A percentile compares a stretch with the other conserved stretches of the same genome.
These are phyloP conservation scores for Stephania japonica DNA, from an alignment of 164 flowering plant genomes.

Conservation along the genomic window DNA sequence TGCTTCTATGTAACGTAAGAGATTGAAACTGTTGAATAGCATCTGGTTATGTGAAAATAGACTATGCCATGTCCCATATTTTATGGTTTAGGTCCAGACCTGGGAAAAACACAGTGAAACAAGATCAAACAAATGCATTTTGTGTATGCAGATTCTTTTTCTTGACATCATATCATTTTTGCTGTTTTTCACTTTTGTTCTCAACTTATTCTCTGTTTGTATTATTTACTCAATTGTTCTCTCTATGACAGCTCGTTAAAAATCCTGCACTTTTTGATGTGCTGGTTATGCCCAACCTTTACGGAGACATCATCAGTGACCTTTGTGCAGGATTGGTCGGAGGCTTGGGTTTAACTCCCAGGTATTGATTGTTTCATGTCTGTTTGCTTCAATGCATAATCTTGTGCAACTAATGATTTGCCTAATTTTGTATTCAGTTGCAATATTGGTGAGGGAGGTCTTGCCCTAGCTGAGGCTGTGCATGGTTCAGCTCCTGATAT, in stretches of 20 bases:
- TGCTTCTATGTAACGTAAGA: background rate
- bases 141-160: background rate
- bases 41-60: background rate
- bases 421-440: conserved; percentile 39
- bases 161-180: background rate
- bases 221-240: conserved; percentile 2
- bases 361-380: conserved; percentile 36
- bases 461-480: conserved; percentile 98
- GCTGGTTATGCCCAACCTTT: conserved; percentile 97
- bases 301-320: conserved; percentile 98
- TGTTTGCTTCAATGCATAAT: background rate
- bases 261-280: conserved; percentile 94
- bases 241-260: conserved; percentile 76
- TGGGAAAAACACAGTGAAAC: background rate
- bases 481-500: conserved; percentile 99
- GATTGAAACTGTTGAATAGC: background rate
- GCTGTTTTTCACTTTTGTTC: background rate
- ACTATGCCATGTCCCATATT: background rate
- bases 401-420: background rate
- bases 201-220: background rate
- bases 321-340: conserved; percentile 97
- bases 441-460: conserved; percentile 96
- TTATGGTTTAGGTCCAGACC: conserved; percentile 1
- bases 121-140: background rate
- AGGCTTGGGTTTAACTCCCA: conserved; percentile 93